Base-by-base conservation (phyloP, 148 eudicot species). In the Simmondsia chinensis region DNA sequence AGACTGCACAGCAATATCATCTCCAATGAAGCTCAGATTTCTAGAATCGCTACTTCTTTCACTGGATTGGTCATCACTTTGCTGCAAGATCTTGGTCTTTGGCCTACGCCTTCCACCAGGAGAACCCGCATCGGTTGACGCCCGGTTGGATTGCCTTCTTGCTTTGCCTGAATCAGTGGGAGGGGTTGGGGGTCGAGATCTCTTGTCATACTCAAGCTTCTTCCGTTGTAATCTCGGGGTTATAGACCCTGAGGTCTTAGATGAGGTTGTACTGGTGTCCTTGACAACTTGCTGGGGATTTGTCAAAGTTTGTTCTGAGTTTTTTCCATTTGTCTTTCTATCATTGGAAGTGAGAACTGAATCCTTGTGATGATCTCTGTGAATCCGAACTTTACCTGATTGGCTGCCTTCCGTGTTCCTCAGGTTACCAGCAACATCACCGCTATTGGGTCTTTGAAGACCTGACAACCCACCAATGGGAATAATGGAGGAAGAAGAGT, bases 181-280 rank as follows among this genome's bases (percentile, higher is more conserved):
- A 19, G 91, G 70, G 13, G 79, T 78, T 28, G 91, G 87, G n/a
- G 96, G 87, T 20, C 84, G 77, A 65, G 89, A 64, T 60, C 70
- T 54, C 64, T 59, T 81, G 38, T 81, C 86, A 67, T 70, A 25
- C 65, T 85, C 86, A 4, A 58, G 77, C 31, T 70, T 87, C 68
- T 69, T 87, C 49, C 82, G 84, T 47, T 69, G 74, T 63, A 76
- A 61, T 69, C 87, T 73, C 37, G 96, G 96, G 68, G 85, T 82
- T 52, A 61, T 68, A 20, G 84, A 82, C 33, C 80, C 76, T 1
- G 76, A 48, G 60, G 50, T 69, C 65, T 73, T 82, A 21, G 43
- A 40, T 23, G 65, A 52, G 45, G 37, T 63, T 41, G 55, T 13
- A 17, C 50, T 32, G 24, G 46, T 77, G 45, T 80, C 85, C 58